phyloP scores from a whole-genome alignment of 2,329 filamentous ascomycete genomes.

The Pestalotiopsis sp. region DNA sequence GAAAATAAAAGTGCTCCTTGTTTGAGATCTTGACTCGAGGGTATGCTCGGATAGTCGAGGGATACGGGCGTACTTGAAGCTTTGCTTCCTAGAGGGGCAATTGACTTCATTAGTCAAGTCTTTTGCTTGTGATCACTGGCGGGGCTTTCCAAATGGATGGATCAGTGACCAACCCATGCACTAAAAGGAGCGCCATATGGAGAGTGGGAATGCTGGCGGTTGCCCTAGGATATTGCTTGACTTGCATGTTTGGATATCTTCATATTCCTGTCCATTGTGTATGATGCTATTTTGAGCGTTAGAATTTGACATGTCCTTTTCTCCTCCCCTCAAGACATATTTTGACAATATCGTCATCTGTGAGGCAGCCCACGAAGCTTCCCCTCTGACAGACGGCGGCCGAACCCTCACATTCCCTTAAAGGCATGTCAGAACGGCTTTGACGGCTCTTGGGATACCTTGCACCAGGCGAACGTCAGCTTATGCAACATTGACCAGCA shows the following conservation, averaged over 20 bases:
- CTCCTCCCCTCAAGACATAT: background rate
- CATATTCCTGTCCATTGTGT: too few species aligned
- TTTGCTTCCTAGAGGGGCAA: constrained; percentile 10
- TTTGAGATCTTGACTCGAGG: background rate
- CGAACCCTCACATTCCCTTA: background rate
- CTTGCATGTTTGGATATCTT: background rate
- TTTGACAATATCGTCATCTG: background rate
- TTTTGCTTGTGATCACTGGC: constrained; percentile 7
- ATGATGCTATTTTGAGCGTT: background rate
- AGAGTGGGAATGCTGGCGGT: background rate
- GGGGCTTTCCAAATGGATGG: background rate
- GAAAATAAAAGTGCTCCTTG: background rate
- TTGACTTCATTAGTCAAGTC: constrained; percentile 4
- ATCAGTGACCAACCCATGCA: background rate
- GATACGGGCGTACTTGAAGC: background rate
- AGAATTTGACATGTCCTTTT: background rate
- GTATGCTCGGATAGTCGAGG: background rate
- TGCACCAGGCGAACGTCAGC: background rate
- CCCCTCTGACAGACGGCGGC: background rate
- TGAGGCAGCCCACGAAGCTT: background rate
- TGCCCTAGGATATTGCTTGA: background rate
- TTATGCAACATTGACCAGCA: background rate
- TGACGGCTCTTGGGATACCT: background rate
- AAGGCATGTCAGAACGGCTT: constrained; percentile 1
- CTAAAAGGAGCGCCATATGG: background rate